phyloP scores from a whole-genome alignment of 352 stramenopile genomes.

The Phytophthora pinifolia region DNA sequence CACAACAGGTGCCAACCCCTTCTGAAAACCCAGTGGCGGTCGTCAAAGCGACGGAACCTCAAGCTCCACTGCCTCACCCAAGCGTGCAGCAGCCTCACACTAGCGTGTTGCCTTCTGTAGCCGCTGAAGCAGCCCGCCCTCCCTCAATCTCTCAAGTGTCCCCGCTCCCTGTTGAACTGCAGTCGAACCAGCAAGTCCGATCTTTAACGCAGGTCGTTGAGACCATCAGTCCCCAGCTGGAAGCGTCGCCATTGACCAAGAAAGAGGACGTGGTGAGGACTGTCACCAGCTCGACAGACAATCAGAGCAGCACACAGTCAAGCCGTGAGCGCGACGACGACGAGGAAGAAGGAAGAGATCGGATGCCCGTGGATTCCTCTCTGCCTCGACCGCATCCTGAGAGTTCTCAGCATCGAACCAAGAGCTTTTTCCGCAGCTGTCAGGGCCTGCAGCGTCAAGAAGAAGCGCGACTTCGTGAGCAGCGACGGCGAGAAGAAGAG shows the following conservation, averaged over 20 bases:
- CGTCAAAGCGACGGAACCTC: neutral
- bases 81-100: neutral
- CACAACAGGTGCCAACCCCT: neutral
- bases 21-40: neutral
- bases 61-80: neutral
- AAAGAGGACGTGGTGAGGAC: conserved; percentile 14
- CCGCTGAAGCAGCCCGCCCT: neutral
- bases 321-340: conserved; percentile 6
- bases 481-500: conserved; percentile 34
- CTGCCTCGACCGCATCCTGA: conserved; percentile 1
- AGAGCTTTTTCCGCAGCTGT: conserved; percentile 49
- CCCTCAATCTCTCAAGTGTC: neutral
- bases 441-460: conserved; percentile 44
- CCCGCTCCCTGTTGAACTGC: neutral
- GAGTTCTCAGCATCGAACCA: conserved; percentile 14
- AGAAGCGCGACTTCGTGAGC: conserved; percentile 31
- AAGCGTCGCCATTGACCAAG: conserved; percentile 12
- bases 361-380: conserved; percentile 10
- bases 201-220: conserved; percentile 2
- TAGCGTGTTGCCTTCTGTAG: neutral
- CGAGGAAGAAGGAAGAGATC: conserved; percentile 13
- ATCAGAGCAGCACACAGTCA: conserved; percentile 6
- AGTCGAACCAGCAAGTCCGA: neutral
- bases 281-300: conserved; percentile 6
- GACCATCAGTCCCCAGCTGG: conserved; percentile 15